A percentile compares a stretch with the other conserved stretches of the same genome.
These are phyloP conservation scores for Fraxinus anomala DNA, from an alignment of 257 asterid genomes.

Conservation along the genomic window DNA sequence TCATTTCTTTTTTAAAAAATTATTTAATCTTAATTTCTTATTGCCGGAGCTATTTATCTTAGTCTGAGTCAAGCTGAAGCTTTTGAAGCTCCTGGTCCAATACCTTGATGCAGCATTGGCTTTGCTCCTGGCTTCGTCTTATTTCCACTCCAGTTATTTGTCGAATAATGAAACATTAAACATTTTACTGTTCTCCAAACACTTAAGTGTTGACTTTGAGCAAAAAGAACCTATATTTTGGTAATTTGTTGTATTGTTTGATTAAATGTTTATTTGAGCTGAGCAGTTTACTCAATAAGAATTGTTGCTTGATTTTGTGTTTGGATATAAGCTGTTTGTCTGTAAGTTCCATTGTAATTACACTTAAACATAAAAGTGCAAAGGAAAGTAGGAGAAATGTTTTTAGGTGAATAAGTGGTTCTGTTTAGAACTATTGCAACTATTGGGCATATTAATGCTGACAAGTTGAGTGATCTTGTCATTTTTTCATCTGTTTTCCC, in stretches of 20 bases:
- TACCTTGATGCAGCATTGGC: background rate
- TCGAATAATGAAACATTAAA: background rate
- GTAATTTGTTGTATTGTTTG: constrained; percentile 4
- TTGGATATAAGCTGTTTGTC: constrained; percentile 1
- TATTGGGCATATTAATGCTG: background rate
- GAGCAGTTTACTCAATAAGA: background rate
- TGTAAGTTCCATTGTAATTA: background rate
- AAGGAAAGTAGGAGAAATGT: background rate
- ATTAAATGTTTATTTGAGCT: background rate
- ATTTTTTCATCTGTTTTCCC: background rate
- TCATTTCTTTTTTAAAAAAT: background rate
- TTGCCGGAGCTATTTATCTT: constrained; percentile 18
- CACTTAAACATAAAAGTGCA: background rate
- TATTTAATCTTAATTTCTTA: background rate
- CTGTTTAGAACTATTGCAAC: background rate
- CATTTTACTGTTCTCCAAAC: background rate
- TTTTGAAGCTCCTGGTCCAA: constrained; percentile 22
- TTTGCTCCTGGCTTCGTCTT: background rate
- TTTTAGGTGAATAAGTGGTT: constrained; percentile 7
- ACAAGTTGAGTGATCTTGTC: background rate
- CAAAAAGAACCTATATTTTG: constrained; percentile 6
- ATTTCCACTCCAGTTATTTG: constrained; percentile 1
- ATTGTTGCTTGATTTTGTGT: background rate
- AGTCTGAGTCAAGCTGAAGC: constrained; percentile 16
- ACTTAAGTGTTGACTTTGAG: constrained; percentile 6